Conservation (phyloP, 352 stramenopile species). For the Phytophthora foliorum region DNA sequence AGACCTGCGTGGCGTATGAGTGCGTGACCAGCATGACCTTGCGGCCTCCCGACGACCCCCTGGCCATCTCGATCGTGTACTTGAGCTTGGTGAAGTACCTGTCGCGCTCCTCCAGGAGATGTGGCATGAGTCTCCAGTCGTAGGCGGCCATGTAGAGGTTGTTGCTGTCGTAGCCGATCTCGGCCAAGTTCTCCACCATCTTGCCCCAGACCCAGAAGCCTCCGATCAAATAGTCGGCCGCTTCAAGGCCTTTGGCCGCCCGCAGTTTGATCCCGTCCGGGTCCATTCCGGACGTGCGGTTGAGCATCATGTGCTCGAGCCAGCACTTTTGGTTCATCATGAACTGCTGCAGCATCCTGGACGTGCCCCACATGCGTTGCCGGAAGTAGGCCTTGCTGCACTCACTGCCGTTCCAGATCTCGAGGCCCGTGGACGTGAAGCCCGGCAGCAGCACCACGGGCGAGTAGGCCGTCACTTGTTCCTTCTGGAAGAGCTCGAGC, state of each 20-base stretch:
- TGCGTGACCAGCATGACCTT: constrained; percentile 95
- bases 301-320: constrained; percentile 93
- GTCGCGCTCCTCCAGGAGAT: constrained; percentile 82
- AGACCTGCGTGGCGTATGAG: constrained; percentile 93
- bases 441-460: constrained; percentile 94
- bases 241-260: constrained; percentile 90
- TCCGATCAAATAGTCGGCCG: constrained; percentile 95
- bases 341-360: constrained; percentile 90
- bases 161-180: constrained; percentile 95
- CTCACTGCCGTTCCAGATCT: constrained; percentile 94
- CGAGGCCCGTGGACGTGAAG: constrained; percentile 94
- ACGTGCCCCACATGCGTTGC: constrained; percentile 94
- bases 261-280: constrained; percentile 83
- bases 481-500: constrained; percentile 49
- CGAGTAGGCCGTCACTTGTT: constrained; percentile 68
- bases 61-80: constrained; percentile 92
- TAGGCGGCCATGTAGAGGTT: constrained; percentile 91
- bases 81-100: constrained; percentile 95
- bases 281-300: constrained; percentile 92
- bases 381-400: constrained; percentile 92
- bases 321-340: constrained; percentile 94
- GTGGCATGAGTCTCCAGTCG: constrained; percentile 87
- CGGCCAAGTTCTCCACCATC: constrained; percentile 90
- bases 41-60: constrained; percentile 62
- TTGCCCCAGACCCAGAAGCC: constrained; percentile 97